Base-by-base conservation (phyloP, 2,329 filamentous ascomycete genomes). In the Fusarium falciforme region DNA sequence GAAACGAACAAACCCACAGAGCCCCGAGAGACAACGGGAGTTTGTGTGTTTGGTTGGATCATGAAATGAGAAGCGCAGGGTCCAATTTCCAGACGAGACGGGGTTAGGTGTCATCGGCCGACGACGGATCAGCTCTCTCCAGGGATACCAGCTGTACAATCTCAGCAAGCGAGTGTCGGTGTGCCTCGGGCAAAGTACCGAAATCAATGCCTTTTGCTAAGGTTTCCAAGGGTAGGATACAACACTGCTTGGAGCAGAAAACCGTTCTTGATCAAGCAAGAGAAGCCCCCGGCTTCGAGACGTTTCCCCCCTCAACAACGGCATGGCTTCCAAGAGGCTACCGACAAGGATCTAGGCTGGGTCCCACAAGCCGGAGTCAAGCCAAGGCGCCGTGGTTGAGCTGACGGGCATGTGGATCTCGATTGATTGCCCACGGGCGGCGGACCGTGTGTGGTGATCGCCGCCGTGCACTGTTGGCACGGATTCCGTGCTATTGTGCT, bases 321-420 rank as follows among this genome's bases (percentile, higher is more conserved):
- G 54, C 60, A 69, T 49, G 57, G 60, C 69, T 40, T 71, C 49
- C 52, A 64, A 74, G 55, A 74, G 57, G 59, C 62, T 72, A 52
- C 25, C 22, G 25, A n/a, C 75, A 78, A 67, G 76, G 71, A 66
- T 69, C 57, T 55, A 52, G 66, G 54, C 44, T 63, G 72, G 57
- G 74, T 72, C 61, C 75, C 74, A 78, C 76, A 67, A 71, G 67
- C 70, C 71, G 76, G 72, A 74, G 64, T 68, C 70, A 66, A 72
- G 68, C 58, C 71, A 70, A 70, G 62, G 68, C 66, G 42, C 59
- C 38, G 61, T 73, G 71, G 75, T 73, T 69, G 61, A 62, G 67
- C 65, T 70, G 73, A 73, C 60, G 67, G 76, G 59, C 67, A 72
- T 73, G 76, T 78, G 76, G 75, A 72, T 76, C 75, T 76, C 71